A percentile compares a stretch with the other conserved stretches of the same genome.
phyloP scores from a whole-genome alignment of 345 rosid species.

The Gossypium anomalum region DNA sequence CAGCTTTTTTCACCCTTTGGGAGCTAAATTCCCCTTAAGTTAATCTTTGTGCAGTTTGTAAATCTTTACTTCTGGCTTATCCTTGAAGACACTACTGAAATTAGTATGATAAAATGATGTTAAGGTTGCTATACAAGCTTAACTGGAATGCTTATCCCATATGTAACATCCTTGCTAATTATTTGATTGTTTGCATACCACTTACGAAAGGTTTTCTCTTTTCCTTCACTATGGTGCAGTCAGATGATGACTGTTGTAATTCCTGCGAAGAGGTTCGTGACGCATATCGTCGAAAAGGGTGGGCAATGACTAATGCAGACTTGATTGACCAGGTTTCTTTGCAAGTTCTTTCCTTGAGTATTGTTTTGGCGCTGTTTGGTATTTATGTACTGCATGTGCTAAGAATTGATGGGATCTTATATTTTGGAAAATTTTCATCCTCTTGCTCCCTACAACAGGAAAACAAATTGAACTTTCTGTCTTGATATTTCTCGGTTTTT shows the following conservation, averaged over 20 bases:
- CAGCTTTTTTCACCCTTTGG: background rate
- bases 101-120: background rate
- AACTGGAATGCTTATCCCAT: background rate
- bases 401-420: background rate
- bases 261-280: constrained; percentile 89
- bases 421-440: background rate
- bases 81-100: background rate
- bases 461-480: background rate
- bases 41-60: background rate
- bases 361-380: background rate
- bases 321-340: constrained; percentile 47
- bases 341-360: background rate
- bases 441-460: background rate
- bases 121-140: background rate
- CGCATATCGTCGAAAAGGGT: constrained; percentile 81
- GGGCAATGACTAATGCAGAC: constrained; percentile 71
- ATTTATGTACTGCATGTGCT: background rate
- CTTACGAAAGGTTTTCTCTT: constrained; percentile 3
- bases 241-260: constrained; percentile 86
- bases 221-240: constrained; percentile 28
- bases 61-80: background rate
- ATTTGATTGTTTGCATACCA: background rate
- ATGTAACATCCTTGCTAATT: background rate
- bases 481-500: background rate
- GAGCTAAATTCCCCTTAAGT: background rate